Conservation (phyloP, 1,284 basidiomycete genomes). For the Ceratobasidium sp. region DNA sequence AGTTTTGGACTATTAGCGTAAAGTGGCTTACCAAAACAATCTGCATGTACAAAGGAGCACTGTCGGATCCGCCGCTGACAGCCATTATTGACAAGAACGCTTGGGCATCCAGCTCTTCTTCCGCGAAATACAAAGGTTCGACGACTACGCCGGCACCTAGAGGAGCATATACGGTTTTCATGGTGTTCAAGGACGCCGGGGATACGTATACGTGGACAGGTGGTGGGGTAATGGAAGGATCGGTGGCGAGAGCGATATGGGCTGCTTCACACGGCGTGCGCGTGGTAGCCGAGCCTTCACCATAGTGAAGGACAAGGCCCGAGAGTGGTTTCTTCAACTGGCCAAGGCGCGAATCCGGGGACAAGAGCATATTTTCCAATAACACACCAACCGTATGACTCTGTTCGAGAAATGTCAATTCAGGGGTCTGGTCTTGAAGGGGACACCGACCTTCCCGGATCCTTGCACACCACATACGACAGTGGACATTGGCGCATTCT, state of each 20-base stretch:
- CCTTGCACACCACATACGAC: conserved; percentile 67
- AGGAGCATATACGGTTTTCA: conserved; percentile 62
- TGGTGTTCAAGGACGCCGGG: conserved; percentile 64
- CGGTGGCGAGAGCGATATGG: conserved; percentile 58
- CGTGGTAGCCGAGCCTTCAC: conserved; percentile 62
- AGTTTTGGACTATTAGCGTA: too few relatives aligned
- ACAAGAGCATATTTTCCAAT: conserved; percentile 70
- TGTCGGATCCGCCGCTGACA: conserved; percentile 60
- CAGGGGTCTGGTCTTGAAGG: background rate
- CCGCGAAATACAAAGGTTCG: conserved; percentile 63
- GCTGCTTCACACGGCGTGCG: conserved; percentile 70
- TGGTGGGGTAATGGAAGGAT: conserved; percentile 55
- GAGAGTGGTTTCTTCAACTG: conserved; percentile 60
- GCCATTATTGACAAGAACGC: conserved; percentile 74
- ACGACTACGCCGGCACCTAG: conserved; percentile 60
- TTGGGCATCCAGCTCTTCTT: conserved; percentile 69
- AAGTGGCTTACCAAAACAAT: conserved; percentile 59
- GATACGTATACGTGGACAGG: conserved; percentile 67
- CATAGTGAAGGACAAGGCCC: conserved; percentile 71
- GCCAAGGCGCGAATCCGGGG: conserved; percentile 58
- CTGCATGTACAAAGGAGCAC: conserved; percentile 70
- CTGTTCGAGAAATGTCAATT: background rate
- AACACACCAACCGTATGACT: conserved; percentile 69
- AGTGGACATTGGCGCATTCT: conserved; percentile 68
- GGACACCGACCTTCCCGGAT: conserved; percentile 62